phyloP scores from a whole-genome alignment of 2,329 filamentous ascomycete genomes.

The Rhynchosporium agropyri region DNA sequence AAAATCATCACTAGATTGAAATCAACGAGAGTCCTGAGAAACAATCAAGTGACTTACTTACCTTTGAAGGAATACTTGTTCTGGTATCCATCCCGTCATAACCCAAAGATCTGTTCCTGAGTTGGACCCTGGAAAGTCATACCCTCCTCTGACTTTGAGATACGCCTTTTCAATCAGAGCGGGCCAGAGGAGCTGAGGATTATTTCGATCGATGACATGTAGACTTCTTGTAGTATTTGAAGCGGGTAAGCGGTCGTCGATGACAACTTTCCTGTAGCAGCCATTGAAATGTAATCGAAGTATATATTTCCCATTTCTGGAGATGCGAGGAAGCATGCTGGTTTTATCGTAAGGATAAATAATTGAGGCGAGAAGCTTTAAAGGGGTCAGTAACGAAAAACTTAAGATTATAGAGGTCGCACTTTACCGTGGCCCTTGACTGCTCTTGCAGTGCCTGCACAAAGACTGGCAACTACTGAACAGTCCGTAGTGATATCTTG shows the following conservation, averaged over 20 bases:
- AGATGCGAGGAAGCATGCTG: conserved; percentile 61
- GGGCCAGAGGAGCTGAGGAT: conserved; percentile 84
- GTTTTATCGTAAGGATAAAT: conserved; percentile 74
- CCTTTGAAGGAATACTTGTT: conserved; percentile 89
- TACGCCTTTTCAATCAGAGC: conserved; percentile 95
- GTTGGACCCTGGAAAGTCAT: conserved; percentile 97
- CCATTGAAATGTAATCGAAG: conserved; percentile 96
- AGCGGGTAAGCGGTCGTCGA: conserved; percentile 84
- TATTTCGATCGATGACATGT: conserved; percentile 84
- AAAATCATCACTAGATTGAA: conserved; percentile 67
- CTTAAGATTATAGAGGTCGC: conserved; percentile 35
- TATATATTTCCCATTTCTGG: conserved; percentile 84
- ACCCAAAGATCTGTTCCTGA: conserved; percentile 94
- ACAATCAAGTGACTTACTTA: conserved; percentile 39
- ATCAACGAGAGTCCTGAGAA: not conserved
- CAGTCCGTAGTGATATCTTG: conserved; percentile 97
- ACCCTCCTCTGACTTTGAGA: conserved; percentile 90
- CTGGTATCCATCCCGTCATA: conserved; percentile 93
- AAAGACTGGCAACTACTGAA: conserved; percentile 94
- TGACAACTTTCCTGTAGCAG: conserved; percentile 80
- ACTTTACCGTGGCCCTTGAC: conserved; percentile 71
- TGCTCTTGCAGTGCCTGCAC: conserved; percentile 73
- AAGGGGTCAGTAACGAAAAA: conserved; percentile 17
- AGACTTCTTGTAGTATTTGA: conserved; percentile 76
- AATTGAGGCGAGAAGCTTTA: conserved; percentile 68